Base-by-base conservation (phyloP, 192 early-diverging fungal species). In the Rhizoclosmatium sp. region DNA sequence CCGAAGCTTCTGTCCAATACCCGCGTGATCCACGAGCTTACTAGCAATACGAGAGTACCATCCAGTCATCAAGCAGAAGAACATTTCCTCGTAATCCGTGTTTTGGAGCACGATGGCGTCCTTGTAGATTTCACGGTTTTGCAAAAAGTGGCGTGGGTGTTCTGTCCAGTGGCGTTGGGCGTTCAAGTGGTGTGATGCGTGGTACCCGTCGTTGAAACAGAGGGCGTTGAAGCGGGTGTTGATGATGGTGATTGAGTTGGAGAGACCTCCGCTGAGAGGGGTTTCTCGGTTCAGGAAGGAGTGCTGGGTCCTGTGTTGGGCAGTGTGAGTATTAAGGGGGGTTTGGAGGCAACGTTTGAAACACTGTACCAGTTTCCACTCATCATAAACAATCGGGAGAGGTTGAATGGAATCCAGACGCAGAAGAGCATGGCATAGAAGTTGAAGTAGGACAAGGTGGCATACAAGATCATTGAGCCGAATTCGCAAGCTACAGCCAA, bases 121-220 rank as follows among this genome's bases (percentile, higher is more conserved):
- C 59, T 49, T 39, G 76, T 81, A 86, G 56, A 82, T 60, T 44
- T 70, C 12, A 3, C 66, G 47, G 45, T 47, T 49, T 23, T 12
- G 5, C 7, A 86, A 49, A 48, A 86, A 82, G 45, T 80, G 42
- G 12, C 76, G 67, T n/a, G 85, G 85, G 78, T 86, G 85, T 64
- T 86, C 83, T 19, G 75, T 65, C 85, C 83, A 86, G 67, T 85
- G 83, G 3, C 85, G 76, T 44, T 69, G 45, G 9, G 85, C 77
- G 65, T 86, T 82, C 65, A 86, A 65, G 77, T 86, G 85, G 79
- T 86, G 85, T 16, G 83, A 86, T 42, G 85, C 78, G 68, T 86
- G 85, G 70, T 86, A 86, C 12, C 85, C 85, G 72, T 86, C 85
- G 72, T 86, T 86, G 59, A 81, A 85, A 67, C 60, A 66, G 21